Percentiles rank a stretch among this genome's conserved stretches.
These are phyloP conservation scores for Phytophthora pinifolia DNA, from an alignment of 352 stramenopile genomes.

Conservation along the genomic window DNA sequence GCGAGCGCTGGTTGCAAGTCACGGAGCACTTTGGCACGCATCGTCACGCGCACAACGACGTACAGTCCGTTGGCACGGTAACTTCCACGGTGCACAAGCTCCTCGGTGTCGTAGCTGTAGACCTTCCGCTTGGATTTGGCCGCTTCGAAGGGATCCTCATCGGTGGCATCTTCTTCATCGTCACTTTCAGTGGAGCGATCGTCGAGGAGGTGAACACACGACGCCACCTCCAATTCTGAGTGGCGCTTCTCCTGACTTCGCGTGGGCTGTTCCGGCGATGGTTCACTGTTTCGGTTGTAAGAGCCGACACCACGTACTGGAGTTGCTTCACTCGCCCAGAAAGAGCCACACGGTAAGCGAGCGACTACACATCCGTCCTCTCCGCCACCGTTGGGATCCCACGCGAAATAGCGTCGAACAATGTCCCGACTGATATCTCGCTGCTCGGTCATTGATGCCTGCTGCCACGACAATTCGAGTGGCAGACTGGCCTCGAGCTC, in stretches of 20 bases:
- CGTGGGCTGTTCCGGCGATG: not conserved
- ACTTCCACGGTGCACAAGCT: slow-evolving; percentile 58
- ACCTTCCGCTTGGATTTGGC: slow-evolving; percentile 8
- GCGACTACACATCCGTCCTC: slow-evolving; percentile 29
- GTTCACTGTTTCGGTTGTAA: not conserved
- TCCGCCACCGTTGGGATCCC: slow-evolving; percentile 21
- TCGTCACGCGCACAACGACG: slow-evolving; percentile 52
- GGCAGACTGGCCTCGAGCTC: slow-evolving; percentile 60
- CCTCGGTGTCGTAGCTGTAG: slow-evolving; percentile 56
- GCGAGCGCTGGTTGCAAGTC: slow-evolving; percentile 21
- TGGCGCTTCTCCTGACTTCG: not conserved
- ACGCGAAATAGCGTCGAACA: slow-evolving; percentile 37
- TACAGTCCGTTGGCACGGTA: slow-evolving; percentile 61
- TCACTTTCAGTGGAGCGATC: slow-evolving; percentile 23
- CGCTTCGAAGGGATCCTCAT: not conserved
- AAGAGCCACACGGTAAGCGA: slow-evolving; percentile 33
- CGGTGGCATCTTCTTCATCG: slow-evolving; percentile 13
- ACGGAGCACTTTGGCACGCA: slow-evolving; percentile 44
- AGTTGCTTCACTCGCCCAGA: slow-evolving; percentile 21
- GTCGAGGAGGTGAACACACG: slow-evolving; percentile 53
- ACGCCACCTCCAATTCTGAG: slow-evolving; percentile 19
- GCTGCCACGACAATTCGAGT: slow-evolving; percentile 36
- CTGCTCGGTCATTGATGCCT: slow-evolving; percentile 14
- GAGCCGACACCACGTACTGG: not conserved
- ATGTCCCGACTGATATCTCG: slow-evolving; percentile 29